phyloP scores from a whole-genome alignment of 129 eudicot species.

The Helianthus tuberosus region DNA sequence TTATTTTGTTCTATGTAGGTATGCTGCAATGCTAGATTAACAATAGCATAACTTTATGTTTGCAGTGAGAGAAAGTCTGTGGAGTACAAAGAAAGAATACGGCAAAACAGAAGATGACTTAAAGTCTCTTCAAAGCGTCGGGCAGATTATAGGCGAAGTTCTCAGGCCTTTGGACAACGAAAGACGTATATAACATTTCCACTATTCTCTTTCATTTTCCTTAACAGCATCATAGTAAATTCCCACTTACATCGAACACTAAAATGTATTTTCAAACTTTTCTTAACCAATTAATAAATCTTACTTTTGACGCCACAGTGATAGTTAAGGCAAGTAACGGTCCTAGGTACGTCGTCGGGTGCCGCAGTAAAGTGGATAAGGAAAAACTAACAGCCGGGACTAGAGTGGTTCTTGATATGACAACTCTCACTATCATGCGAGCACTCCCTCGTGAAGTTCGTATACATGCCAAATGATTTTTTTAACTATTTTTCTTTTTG shows the following conservation, averaged over 20 bases:
- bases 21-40: conserved; percentile 14
- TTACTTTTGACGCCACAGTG: conserved; percentile 39
- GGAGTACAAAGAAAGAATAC: conserved; percentile 76
- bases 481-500: not conserved
- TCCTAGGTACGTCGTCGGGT: conserved; percentile 97
- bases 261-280: not conserved
- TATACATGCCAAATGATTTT: not conserved
- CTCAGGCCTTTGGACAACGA: conserved; percentile 95
- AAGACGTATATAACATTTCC: conserved; percentile 53
- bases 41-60: conserved; percentile 26
- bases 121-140: conserved; percentile 98
- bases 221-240: not conserved
- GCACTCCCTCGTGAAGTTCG: conserved; percentile 91
- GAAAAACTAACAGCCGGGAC: conserved; percentile 93
- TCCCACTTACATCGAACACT: not conserved
- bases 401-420: conserved; percentile 97
- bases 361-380: conserved; percentile 97
- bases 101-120: conserved; percentile 97
- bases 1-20: not conserved
- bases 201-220: conserved; percentile 15
- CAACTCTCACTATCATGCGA: conserved; percentile 96
- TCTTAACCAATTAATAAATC: not conserved
- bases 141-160: conserved; percentile 97
- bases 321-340: conserved; percentile 99
- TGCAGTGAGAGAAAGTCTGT: conserved; percentile 73